Evolutionary conservation across 805 yeast species (phyloP).

Genomic region (Wickerhamiella sorbophila): DNA sequence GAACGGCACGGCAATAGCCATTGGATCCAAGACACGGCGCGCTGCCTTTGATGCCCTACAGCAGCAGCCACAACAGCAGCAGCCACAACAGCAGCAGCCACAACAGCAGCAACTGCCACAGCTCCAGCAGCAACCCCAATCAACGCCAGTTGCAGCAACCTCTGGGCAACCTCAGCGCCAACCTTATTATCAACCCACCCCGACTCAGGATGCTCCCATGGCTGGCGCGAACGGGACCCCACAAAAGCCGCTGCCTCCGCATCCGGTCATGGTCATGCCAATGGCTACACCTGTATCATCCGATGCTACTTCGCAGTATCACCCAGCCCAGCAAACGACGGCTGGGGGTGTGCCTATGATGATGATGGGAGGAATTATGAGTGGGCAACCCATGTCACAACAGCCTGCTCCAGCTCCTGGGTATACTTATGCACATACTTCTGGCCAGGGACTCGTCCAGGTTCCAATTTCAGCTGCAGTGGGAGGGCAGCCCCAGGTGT

Average conservation of each 20-base stretch:
- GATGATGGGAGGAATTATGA: no score
- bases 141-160: no score
- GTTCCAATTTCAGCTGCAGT: neutral
- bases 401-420: neutral
- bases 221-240: no score
- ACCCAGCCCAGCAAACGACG: no score
- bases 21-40: neutral
- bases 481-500: neutral
- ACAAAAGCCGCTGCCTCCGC: neutral
- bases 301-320: no score
- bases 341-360: neutral
- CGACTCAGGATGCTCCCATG: no score
- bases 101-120: conserved; percentile 6
- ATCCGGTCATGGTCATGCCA: conserved; percentile 3
- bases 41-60: neutral
- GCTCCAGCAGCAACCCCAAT: conserved; percentile 5
- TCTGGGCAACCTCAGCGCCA: conserved; percentile 6
- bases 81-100: conserved; percentile 3
- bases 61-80: conserved; percentile 2
- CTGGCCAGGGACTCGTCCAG: neutral
- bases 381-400: neutral
- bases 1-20: neutral
- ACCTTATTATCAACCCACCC: conserved; percentile 4
- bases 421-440: neutral
- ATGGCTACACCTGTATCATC: no score